Evolutionary conservation across 2,329 filamentous ascomycete species (phyloP).

Genomic region (Lojkania enalia): DNA sequence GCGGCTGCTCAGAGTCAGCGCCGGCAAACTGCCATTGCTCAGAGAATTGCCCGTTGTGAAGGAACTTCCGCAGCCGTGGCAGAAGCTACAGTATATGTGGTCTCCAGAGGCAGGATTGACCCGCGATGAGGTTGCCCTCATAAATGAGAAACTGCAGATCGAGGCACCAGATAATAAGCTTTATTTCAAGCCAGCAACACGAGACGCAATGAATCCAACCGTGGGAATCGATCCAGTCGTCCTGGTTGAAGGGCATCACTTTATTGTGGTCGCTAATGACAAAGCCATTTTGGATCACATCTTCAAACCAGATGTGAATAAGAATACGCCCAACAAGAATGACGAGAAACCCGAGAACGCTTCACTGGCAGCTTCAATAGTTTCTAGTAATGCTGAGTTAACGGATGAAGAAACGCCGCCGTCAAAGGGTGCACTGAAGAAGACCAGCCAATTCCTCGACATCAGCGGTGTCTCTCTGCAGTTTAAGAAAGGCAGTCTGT

Average conservation of each 20-base stretch:
- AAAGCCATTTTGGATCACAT: background rate
- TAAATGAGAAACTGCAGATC: background rate
- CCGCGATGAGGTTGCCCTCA: background rate
- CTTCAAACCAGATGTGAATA: no score
- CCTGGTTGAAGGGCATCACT: constrained; percentile 1
- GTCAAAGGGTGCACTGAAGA: background rate
- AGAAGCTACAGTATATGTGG: background rate
- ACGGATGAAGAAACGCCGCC: background rate
- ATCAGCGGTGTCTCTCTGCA: background rate
- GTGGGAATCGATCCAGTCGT: background rate
- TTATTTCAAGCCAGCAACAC: constrained; percentile 2
- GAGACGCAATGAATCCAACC: background rate
- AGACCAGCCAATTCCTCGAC: background rate
- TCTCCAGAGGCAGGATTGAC: background rate
- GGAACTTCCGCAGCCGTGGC: constrained; percentile 1
- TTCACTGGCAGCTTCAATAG: no score
- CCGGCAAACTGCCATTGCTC: background rate
- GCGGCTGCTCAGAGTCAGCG: background rate
- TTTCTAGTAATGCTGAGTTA: no score
- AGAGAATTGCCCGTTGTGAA: background rate
- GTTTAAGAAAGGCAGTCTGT: background rate
- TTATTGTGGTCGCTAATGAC: background rate
- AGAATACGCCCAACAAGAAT: no score
- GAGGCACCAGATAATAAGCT: background rate
- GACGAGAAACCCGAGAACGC: no score